These are phyloP conservation scores for Colletotrichum kahawae DNA, from an alignment of 2,329 filamentous ascomycete species.

Conservation along the genomic window DNA sequence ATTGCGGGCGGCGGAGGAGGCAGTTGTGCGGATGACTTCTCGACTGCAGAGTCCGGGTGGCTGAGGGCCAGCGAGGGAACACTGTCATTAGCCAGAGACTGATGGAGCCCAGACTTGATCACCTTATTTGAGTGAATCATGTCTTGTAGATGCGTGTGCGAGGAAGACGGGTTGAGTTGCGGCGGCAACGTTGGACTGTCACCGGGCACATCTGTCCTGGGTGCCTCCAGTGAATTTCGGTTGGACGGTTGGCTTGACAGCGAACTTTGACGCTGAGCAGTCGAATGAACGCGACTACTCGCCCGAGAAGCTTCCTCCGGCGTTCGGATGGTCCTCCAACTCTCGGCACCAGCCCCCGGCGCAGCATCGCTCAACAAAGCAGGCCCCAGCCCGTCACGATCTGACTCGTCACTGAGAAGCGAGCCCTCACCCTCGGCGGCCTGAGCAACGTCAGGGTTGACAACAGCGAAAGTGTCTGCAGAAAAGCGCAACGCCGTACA, in stretches of 20 bases:
- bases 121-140: conserved; percentile 65
- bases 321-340: conserved; percentile 60
- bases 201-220: conserved; percentile 38
- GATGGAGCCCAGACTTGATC: conserved; percentile 60
- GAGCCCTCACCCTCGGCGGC: conserved; percentile 26
- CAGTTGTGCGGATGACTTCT: conserved; percentile 37
- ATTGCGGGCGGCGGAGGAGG: conserved; percentile 30
- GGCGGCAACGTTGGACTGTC: conserved; percentile 71
- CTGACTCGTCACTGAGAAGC: conserved; percentile 31
- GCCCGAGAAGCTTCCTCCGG: conserved; percentile 50
- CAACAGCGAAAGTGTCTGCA: conserved; percentile 26
- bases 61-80: conserved; percentile 58
- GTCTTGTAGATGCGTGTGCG: conserved; percentile 63
- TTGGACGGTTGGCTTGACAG: conserved; percentile 57
- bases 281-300: conserved; percentile 41
- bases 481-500: conserved; percentile 71
- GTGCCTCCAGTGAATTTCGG: conserved; percentile 41
- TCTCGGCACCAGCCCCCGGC: conserved; percentile 38
- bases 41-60: conserved; percentile 50
- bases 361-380: conserved; percentile 46
- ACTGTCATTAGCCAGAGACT: conserved; percentile 63
- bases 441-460: background rate
- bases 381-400: conserved; percentile 38
- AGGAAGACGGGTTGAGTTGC: conserved; percentile 49
- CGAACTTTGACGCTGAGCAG: conserved; percentile 48